Base-by-base conservation (phyloP, 2,329 filamentous ascomycete genomes). In the Cordyceps cicadae region DNA sequence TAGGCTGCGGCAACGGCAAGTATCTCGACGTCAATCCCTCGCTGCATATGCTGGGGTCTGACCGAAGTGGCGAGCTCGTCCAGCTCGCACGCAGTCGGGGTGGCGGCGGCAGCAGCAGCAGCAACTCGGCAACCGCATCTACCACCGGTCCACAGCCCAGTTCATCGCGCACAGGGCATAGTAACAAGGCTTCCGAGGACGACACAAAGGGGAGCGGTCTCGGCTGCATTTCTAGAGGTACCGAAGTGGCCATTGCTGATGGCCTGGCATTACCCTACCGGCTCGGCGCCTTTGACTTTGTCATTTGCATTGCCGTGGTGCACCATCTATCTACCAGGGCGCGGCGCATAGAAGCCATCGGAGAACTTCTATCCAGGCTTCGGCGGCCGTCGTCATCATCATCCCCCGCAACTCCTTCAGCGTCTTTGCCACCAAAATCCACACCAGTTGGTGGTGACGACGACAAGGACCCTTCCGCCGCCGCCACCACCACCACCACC, bases 1-100 rank as follows among this genome's bases (percentile, higher is more conserved):
- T 97, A 61, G 94, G 94, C 63, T 97, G 94, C 75, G 94, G 94
- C 62, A 99, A 99, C 76, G 94, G 94, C 66, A 97, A 97, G 79
- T 97, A 97, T 72, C 79, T 97, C 63, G 78, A 82, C 63, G 88
- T 96, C 61, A 95, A 95, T 74, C 81, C 80, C 24, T 75, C 84
- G 67, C 76, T 96, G 54, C 92, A 89, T 76, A 87, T 97, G 59
- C 72, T 97, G 62, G 93, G 86, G 61, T 93, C 88, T 60, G 94
- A 97, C 77, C 84, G 91, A 78, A 95, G 85, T 67, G 79, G 77
- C 26, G 76, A 79, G 61, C 79, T 86, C 39, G 77, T 81, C 54
- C 71, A 73, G 41, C 77, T 86, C 58, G 81, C 83, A 58, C 71
- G 75, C 53, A 61, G 66, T 43, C 56, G 56, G 26, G 49, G 58